Conservation (phyloP, 345 rosid genomes). For the Populus euphratica region DNA sequence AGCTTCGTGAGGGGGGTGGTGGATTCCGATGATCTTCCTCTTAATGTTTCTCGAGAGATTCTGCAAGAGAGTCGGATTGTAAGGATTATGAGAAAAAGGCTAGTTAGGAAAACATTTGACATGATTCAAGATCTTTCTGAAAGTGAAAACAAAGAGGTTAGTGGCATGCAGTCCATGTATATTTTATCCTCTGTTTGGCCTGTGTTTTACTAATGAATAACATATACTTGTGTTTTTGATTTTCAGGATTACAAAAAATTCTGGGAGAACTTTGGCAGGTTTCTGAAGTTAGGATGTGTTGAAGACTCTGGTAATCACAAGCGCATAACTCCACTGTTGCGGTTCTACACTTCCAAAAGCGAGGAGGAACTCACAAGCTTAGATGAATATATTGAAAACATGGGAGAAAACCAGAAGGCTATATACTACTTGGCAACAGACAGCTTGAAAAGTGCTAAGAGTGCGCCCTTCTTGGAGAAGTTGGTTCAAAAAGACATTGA, state of each 20-base stretch:
- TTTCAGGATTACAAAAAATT: conserved; percentile 90
- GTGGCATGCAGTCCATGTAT: neutral
- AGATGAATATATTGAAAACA: conserved; percentile 87
- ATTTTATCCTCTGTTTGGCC: neutral
- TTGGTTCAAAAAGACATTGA: conserved; percentile 83
- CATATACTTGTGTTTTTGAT: conserved; percentile 10
- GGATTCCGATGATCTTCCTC: conserved; percentile 95
- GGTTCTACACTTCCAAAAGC: conserved; percentile 78
- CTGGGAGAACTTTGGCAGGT: conserved; percentile 97
- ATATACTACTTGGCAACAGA: conserved; percentile 91
- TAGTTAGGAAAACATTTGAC: conserved; percentile 91
- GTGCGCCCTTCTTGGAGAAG: conserved; percentile 95
- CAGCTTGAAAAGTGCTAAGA: conserved; percentile 91
- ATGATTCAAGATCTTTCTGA: conserved; percentile 90
- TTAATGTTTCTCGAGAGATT: conserved; percentile 93
- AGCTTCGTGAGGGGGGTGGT: conserved; percentile 98
- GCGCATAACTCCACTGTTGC: conserved; percentile 77
- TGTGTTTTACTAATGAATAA: neutral
- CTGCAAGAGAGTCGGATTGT: conserved; percentile 81
- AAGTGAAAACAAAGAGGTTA: conserved; percentile 85
- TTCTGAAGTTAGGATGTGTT: conserved; percentile 83
- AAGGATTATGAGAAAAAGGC: conserved; percentile 96
- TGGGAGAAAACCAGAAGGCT: conserved; percentile 93
- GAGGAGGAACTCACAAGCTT: conserved; percentile 77
- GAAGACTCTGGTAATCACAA: conserved; percentile 98